These are phyloP conservation scores for Lanzia echinophila DNA, from an alignment of 2,329 filamentous ascomycete species.

Conservation along the genomic window DNA sequence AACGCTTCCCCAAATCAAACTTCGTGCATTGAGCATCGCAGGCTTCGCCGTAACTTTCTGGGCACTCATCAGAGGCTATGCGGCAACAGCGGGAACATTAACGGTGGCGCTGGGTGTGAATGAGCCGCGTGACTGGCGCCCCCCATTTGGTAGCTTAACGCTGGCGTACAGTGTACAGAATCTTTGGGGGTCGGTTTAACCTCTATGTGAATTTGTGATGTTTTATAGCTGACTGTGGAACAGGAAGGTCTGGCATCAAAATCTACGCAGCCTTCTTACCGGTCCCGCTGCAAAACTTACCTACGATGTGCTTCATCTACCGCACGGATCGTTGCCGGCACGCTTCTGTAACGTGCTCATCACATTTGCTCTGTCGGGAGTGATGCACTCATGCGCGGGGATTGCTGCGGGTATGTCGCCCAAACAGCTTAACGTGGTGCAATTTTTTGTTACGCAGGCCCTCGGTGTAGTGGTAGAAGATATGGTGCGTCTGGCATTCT, in stretches of 20 bases:
- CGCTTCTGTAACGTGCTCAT: neutral
- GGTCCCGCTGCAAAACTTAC: neutral
- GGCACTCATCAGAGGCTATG: neutral
- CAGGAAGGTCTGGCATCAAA: neutral
- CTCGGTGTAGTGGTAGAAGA: neutral
- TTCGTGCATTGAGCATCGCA: constrained; percentile 1
- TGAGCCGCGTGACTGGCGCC: neutral
- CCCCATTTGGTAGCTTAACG: neutral
- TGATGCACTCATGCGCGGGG: neutral
- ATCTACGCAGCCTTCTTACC: neutral
- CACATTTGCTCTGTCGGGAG: neutral
- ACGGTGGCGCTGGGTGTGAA: neutral
- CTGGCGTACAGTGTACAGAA: neutral
- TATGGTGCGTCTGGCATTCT: neutral
- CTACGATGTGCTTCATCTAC: neutral
- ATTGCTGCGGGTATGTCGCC: neutral
- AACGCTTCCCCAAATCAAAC: neutral
- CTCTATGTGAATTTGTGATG: neutral
- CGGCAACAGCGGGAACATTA: neutral
- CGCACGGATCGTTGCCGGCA: neutral
- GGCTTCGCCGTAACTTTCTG: neutral
- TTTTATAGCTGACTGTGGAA: neutral
- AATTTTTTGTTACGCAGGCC: neutral
- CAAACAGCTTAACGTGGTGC: neutral
- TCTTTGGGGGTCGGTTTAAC: neutral